Conservation (phyloP, 345 rosid genomes). For the Melaleuca alternifolia region DNA sequence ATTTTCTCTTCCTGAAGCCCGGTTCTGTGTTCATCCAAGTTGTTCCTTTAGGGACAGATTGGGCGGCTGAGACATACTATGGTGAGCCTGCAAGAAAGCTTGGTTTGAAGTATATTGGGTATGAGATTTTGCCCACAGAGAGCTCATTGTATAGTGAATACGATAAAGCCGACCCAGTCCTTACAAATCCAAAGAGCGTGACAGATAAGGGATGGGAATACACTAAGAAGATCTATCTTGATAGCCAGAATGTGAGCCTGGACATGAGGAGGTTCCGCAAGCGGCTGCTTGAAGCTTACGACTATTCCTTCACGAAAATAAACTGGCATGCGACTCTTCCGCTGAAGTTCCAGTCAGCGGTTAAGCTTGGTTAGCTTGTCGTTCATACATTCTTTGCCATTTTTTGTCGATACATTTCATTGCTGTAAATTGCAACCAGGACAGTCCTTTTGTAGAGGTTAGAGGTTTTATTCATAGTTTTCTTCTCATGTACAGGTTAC, state of each 20-base stretch:
- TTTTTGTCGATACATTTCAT: neutral
- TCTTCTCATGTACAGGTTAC: neutral
- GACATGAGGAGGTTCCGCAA: constrained; percentile 49
- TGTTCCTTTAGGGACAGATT: constrained; percentile 70
- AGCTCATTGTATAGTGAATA: constrained; percentile 58
- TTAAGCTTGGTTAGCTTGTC: neutral
- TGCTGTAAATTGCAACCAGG: neutral
- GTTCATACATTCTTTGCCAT: neutral
- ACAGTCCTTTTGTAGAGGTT: neutral
- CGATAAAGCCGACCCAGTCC: constrained; percentile 47
- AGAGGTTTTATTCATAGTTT: neutral
- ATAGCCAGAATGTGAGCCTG: constrained; percentile 51
- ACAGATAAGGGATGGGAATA: constrained; percentile 62
- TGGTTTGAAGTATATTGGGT: constrained; percentile 57
- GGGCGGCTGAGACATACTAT: constrained; percentile 85
- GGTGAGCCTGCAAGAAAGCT: constrained; percentile 74
- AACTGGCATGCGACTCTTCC: neutral
- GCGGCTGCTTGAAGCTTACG: constrained; percentile 38
- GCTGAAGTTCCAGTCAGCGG: neutral
- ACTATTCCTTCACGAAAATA: constrained; percentile 15
- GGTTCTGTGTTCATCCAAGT: constrained; percentile 67
- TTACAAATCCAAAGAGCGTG: constrained; percentile 51
- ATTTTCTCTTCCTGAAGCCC: constrained; percentile 67
- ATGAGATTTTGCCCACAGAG: constrained; percentile 47
- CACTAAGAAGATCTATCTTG: constrained; percentile 67